phyloP scores from a whole-genome alignment of 2,329 filamentous ascomycete species.

The Dendrostoma leiphaemia region DNA sequence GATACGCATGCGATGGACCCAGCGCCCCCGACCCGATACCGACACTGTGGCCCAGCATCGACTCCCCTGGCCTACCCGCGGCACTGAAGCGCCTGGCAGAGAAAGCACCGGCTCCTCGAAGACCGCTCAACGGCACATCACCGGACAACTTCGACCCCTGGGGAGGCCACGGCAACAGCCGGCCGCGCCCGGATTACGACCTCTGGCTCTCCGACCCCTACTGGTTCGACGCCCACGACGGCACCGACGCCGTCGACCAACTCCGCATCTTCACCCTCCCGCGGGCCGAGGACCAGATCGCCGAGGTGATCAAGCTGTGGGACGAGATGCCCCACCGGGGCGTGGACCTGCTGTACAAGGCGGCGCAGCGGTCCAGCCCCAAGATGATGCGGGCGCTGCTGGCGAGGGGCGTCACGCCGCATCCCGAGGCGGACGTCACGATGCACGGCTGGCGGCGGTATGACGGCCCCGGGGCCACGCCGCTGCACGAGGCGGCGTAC shows the following conservation, averaged over 20 bases:
- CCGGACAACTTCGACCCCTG: too few relatives aligned
- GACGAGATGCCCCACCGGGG: not conserved
- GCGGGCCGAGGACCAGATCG: not conserved
- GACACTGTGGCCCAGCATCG: too few relatives aligned
- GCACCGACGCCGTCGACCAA: not conserved
- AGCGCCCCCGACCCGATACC: too few relatives aligned
- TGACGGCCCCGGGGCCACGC: not conserved
- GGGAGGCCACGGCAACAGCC: too few relatives aligned
- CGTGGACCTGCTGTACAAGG: not conserved
- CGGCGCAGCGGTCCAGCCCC: not conserved
- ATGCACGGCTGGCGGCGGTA: too few relatives aligned
- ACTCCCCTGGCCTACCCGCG: too few relatives aligned
- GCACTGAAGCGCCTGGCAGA: too few relatives aligned
- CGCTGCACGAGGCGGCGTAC: not conserved
- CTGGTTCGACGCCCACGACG: not conserved
- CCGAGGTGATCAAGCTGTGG: not conserved
- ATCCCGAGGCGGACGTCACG: not conserved
- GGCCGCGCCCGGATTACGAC: too few relatives aligned
- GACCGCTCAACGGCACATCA: too few relatives aligned
- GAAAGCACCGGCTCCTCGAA: too few relatives aligned
- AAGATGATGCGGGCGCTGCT: not conserved
- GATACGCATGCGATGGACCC: too few relatives aligned
- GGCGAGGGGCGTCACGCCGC: not conserved
- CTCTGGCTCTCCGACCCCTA: not conserved
- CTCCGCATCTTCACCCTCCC: not conserved